phyloP scores from a whole-genome alignment of 2,329 filamentous ascomycete species.

The Chaetomium globosum region DNA sequence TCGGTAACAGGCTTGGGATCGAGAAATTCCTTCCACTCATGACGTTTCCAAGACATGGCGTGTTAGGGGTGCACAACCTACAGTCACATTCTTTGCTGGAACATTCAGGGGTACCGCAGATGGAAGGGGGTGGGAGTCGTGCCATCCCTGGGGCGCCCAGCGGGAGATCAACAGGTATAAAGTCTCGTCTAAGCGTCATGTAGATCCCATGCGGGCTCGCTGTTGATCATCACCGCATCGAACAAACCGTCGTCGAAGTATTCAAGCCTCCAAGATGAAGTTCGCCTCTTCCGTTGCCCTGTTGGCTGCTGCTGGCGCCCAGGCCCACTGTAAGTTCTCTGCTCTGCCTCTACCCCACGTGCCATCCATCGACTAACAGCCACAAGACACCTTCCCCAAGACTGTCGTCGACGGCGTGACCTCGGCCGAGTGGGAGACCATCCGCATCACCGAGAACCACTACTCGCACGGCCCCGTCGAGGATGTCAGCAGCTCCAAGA shows the following conservation, averaged over 20 bases:
- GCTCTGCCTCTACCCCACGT: neutral
- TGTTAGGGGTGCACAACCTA: neutral
- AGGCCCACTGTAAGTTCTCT: conserved; percentile 35
- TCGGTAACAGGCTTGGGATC: conserved; percentile 7
- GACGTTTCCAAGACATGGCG: conserved; percentile 1
- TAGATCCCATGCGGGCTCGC: neutral
- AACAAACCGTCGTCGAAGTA: too few relatives aligned
- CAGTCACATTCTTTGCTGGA: neutral
- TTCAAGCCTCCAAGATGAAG: conserved; percentile 34
- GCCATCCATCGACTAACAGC: conserved; percentile 12
- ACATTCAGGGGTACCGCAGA: neutral
- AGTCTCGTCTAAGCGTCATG: neutral
- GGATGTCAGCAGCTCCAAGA: conserved; percentile 45
- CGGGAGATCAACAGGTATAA: conserved; percentile 25
- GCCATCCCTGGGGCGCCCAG: too few relatives aligned
- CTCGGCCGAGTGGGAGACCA: conserved; percentile 41
- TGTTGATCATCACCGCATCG: neutral
- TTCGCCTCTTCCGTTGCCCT: conserved; percentile 29
- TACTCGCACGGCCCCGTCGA: conserved; percentile 48
- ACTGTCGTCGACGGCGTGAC: conserved; percentile 26
- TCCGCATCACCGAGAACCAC: conserved; percentile 50
- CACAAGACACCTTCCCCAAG: conserved; percentile 36
- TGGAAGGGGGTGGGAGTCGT: neutral
- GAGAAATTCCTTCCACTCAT: conserved; percentile 16
- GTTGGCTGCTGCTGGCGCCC: conserved; percentile 33